Percentiles rank a stretch among this genome's conserved stretches.
phyloP scores from a whole-genome alignment of 495 filamentous ascomycete genomes.

The Trichoderma erinaceum region DNA sequence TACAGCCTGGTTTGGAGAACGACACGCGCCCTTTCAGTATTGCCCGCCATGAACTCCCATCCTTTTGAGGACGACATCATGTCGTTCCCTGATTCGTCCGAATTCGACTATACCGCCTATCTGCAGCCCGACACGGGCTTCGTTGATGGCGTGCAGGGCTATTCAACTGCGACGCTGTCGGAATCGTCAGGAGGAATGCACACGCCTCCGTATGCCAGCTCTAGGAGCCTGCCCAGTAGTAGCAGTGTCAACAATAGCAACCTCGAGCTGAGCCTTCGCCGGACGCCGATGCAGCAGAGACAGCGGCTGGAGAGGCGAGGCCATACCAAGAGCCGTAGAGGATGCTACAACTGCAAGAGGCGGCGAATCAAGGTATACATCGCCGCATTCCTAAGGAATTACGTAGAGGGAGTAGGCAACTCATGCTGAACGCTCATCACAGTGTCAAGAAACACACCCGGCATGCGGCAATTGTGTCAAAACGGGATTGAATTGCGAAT shows the following conservation, averaged over 20 bases:
- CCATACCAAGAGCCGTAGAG: conserved; percentile 57
- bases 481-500: conserved; percentile 52
- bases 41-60: neutral
- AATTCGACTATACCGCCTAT: conserved; percentile 31
- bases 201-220: neutral
- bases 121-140: conserved; percentile 28
- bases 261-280: neutral
- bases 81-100: conserved; percentile 14
- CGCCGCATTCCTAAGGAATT: neutral
- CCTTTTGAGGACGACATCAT: conserved; percentile 5
- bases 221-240: neutral
- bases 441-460: conserved; percentile 55
- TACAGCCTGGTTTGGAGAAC: neutral
- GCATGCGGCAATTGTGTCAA: conserved; percentile 54
- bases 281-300: conserved; percentile 17
- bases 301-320: conserved; percentile 39
- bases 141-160: conserved; percentile 23
- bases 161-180: conserved; percentile 1
- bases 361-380: conserved; percentile 51
- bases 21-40: neutral
- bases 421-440: conserved; percentile 2
- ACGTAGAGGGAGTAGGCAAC: neutral
- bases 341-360: conserved; percentile 60
- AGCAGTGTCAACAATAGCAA: neutral
- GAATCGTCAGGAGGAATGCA: conserved; percentile 11